phyloP scores from a whole-genome alignment of 2,329 filamentous ascomycete species.

The Gliomastix tumulicola region DNA sequence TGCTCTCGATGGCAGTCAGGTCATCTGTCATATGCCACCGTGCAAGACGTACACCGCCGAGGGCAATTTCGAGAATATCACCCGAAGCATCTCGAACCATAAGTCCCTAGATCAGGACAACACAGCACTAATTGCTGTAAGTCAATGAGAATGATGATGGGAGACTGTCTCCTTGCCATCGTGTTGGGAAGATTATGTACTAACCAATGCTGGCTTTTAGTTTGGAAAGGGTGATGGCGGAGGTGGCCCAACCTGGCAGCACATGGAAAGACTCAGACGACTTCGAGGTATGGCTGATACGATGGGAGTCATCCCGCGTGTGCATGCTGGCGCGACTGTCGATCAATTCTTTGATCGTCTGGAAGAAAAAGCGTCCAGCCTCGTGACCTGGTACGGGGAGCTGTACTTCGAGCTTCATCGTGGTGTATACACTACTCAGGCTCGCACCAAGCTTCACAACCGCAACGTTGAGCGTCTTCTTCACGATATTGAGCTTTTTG shows the following conservation, averaged over 20 bases:
- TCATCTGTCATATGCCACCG: slow-evolving; percentile 96
- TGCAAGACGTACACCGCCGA: slow-evolving; percentile 92
- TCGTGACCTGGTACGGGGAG: slow-evolving; percentile 96
- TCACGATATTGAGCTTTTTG: slow-evolving; percentile 80
- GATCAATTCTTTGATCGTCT: slow-evolving; percentile 90
- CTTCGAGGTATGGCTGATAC: slow-evolving; percentile 89
- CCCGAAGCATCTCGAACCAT: slow-evolving; percentile 81
- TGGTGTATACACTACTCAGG: slow-evolving; percentile 94
- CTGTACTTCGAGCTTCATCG: slow-evolving; percentile 97
- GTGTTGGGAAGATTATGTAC: no score
- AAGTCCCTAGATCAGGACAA: slow-evolving; percentile 93
- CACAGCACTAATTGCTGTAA: no score
- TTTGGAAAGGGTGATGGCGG: slow-evolving; percentile 97
- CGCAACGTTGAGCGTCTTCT: slow-evolving; percentile 78
- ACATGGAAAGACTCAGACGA: slow-evolving; percentile 88
- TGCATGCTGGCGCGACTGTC: slow-evolving; percentile 83
- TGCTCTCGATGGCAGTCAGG: slow-evolving; percentile 87
- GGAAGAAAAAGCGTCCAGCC: slow-evolving; percentile 68
- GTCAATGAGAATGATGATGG: no score
- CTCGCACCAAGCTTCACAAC: slow-evolving; percentile 95
- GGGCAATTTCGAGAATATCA: slow-evolving; percentile 91
- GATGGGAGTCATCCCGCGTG: slow-evolving; percentile 68
- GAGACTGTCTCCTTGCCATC: no score
- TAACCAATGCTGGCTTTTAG: no score
- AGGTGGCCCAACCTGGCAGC: slow-evolving; percentile 88